Base-by-base conservation (phyloP, 139 green algal genomes). In the Chlorella sorokiniana region DNA sequence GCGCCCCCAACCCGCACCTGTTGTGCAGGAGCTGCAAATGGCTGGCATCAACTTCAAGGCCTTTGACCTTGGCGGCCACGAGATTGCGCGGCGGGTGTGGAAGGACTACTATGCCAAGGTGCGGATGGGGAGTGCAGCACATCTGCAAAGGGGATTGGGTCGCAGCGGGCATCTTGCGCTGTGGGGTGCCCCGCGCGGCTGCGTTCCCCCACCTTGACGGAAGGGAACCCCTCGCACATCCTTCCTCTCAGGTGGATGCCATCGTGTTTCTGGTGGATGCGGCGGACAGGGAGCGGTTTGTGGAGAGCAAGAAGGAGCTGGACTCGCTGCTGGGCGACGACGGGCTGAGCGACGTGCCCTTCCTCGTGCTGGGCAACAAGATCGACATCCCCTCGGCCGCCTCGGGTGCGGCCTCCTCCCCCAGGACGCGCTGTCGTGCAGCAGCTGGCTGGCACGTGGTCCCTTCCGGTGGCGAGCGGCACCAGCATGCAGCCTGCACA, bases 21-120 rank as follows among this genome's bases (percentile, higher is more conserved):
- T 3, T 37, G 2, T 22, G 81, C 86, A 95, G 91, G 97, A 99
- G 91, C 90, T 99, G 63, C 96, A 98, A 83, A 97, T 99, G 85
- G 97, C 94, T 35, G 96, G 97, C 41, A 98, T 99, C 81, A 99
- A 98, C 82, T 99, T 99, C 90, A 97, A 98, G 85, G 97, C 97
- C 9, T 99, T 99, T 83, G 97, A 99, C 84, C 85, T 99, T n/a
- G 97, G 97, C 29, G 97, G 97, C 33, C 97, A 99, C 87, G 95
- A 99, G 81, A 99, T 99, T 88, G 97, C 97, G 14, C 88, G 97
- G 4, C 88, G 93, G 45, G 95, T 99, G 7, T 99, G 97, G 97
- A 98, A 98, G 86, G 97, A 99, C 82, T 99, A 99, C 74, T 99
- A 98, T 85, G 96, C 97, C 33, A 97, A 98, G 91, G 97, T 94